Percentiles rank a stretch among this genome's conserved stretches.
phyloP scores from a whole-genome alignment of 257 asterid species.

The Plantago elongata region DNA sequence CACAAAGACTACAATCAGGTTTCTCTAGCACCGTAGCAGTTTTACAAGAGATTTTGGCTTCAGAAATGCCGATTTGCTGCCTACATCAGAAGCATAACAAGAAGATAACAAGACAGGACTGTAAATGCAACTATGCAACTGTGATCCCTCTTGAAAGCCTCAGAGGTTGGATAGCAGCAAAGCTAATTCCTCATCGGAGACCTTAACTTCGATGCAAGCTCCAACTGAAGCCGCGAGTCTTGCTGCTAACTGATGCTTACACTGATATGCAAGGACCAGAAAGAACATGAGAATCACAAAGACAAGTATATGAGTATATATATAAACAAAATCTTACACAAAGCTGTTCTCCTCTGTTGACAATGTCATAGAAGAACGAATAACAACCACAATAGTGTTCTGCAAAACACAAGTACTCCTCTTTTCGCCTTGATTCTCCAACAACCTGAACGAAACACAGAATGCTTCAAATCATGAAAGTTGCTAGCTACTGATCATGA shows the following conservation, averaged over 20 bases:
- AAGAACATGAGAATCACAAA: background rate
- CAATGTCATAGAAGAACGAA: constrained; percentile 88
- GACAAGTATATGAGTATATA: background rate
- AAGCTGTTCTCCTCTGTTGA: constrained; percentile 89
- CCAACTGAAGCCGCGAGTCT: constrained; percentile 73
- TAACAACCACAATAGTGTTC: constrained; percentile 77
- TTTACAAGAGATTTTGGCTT: no score
- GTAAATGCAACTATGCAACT: background rate
- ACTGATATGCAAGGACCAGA: constrained; percentile 32
- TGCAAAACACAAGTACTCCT: constrained; percentile 78
- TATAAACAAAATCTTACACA: constrained; percentile 46
- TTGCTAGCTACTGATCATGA: no score
- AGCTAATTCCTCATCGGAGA: constrained; percentile 82
- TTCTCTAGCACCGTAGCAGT: no score
- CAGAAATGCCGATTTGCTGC: no score
- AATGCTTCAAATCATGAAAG: background rate
- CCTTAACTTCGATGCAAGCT: constrained; percentile 45
- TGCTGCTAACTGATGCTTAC: constrained; percentile 97
- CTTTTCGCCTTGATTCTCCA: constrained; percentile 84
- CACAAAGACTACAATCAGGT: no score
- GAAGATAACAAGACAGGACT: no score
- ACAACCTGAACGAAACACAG: constrained; percentile 41
- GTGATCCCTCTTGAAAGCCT: constrained; percentile 1
- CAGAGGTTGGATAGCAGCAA: constrained; percentile 54
- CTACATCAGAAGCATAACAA: no score